These are phyloP conservation scores for Pythium pyrilobum DNA, from an alignment of 352 stramenopile genomes.

Conservation along the genomic window DNA sequence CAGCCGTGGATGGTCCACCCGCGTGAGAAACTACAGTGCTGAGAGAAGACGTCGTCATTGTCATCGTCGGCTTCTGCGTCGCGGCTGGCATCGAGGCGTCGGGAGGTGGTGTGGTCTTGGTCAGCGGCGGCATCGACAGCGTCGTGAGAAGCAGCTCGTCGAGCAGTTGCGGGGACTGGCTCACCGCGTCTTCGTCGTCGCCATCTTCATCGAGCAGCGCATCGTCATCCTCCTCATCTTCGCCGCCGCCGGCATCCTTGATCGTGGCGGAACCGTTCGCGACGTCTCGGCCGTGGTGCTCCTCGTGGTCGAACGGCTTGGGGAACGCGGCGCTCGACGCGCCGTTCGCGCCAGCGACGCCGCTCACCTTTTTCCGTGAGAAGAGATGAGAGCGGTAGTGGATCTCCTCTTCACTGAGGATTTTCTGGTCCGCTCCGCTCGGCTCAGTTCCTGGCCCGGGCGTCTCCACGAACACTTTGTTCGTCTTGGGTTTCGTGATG, in stretches of 20 bases:
- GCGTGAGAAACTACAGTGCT: not conserved
- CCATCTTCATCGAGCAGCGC: slow-evolving; percentile 48
- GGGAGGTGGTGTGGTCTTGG: slow-evolving; percentile 12
- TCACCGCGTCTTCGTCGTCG: slow-evolving; percentile 41
- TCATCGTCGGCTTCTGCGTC: not conserved
- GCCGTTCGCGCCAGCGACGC: slow-evolving; percentile 1
- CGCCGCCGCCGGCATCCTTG: not conserved
- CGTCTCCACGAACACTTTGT: slow-evolving; percentile 27
- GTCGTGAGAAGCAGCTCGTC: slow-evolving; percentile 75
- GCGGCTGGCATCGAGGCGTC: not conserved
- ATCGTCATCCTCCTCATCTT: slow-evolving; percentile 26
- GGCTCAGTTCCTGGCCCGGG: too few relatives aligned
- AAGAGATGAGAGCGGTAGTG: slow-evolving; percentile 57
- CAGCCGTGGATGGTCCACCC: not conserved
- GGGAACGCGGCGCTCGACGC: slow-evolving; percentile 8
- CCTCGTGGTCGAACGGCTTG: slow-evolving; percentile 1
- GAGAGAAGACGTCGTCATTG: not conserved
- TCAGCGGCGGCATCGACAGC: slow-evolving; percentile 56
- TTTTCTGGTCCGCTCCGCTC: slow-evolving; percentile 11
- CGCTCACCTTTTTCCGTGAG: slow-evolving; percentile 51
- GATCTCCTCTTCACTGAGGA: slow-evolving; percentile 64
- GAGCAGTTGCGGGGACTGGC: slow-evolving; percentile 57
- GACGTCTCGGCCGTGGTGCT: not conserved
- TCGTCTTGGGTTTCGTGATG: slow-evolving; percentile 17
- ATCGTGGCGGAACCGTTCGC: not conserved